Conservation (phyloP, 2,329 filamentous ascomycete genomes). For the Aspergillus caelatus region DNA sequence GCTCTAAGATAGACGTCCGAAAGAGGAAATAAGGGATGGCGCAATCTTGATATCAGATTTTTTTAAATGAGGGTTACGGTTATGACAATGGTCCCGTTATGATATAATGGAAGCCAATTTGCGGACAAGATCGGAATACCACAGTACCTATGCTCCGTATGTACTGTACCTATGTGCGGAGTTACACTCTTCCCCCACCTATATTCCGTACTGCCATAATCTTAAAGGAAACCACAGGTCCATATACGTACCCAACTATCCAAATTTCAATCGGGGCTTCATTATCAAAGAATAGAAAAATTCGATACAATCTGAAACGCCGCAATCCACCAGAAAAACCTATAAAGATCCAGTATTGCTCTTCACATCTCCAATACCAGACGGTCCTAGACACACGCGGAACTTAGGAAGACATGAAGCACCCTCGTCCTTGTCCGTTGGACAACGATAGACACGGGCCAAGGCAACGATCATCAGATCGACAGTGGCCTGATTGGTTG, state of each 20-base stretch:
- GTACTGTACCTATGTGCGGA: background rate
- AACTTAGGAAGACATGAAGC: background rate
- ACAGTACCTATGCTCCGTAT: background rate
- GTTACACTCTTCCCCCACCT: background rate
- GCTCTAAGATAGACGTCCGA: background rate
- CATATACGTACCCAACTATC: background rate
- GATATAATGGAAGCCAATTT: background rate
- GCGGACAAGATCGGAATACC: background rate
- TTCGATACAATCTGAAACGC: background rate
- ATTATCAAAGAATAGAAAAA: background rate
- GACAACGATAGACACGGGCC: slow-evolving; percentile 16
- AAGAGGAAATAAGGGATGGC: background rate
- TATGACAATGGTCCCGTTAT: background rate
- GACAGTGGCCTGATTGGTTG: slow-evolving; percentile 21
- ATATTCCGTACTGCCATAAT: background rate
- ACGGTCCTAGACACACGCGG: background rate
- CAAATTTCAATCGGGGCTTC: background rate
- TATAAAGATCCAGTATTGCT: background rate
- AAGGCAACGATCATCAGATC: slow-evolving; percentile 26
- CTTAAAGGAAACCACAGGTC: background rate
- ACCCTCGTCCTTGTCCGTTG: background rate
- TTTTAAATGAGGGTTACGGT: background rate
- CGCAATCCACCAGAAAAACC: background rate
- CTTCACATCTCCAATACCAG: background rate
- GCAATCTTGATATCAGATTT: background rate